Evolutionary conservation across 106 monocot species (phyloP).

Genomic region (Dendrobium nobile): DNA sequence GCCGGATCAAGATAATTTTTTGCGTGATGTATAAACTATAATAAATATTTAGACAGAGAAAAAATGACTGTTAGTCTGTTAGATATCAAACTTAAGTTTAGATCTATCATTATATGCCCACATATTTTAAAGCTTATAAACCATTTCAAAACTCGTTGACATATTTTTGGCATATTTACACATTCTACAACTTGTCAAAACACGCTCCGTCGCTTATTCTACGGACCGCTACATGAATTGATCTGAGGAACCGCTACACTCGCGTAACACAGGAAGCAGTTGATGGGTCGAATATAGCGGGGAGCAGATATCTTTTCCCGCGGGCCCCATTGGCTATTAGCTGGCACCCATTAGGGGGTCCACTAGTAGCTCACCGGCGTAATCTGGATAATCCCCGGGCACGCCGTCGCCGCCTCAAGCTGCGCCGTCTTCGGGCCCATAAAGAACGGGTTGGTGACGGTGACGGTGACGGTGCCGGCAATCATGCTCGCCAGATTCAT

Average conservation of each 20-base stretch:
- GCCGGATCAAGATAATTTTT: too few species aligned
- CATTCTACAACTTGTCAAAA: too few species aligned
- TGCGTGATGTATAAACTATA: too few species aligned
- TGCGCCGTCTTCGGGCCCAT: constrained; percentile 33
- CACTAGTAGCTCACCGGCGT: constrained; percentile 31
- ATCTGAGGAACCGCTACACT: neutral
- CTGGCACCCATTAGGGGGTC: constrained; percentile 35
- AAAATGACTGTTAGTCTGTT: too few species aligned
- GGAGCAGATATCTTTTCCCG: constrained; percentile 1
- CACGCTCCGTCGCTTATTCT: too few species aligned
- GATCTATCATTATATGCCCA: too few species aligned
- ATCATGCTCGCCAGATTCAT: constrained; percentile 47
- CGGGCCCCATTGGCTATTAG: constrained; percentile 34
- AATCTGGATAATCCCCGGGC: constrained; percentile 37
- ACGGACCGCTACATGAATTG: too few species aligned
- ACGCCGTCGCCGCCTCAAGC: constrained; percentile 49
- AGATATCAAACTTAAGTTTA: too few species aligned
- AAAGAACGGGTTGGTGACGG: constrained; percentile 32
- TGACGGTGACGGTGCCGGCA: constrained; percentile 35
- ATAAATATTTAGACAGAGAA: too few species aligned
- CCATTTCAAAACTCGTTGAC: too few species aligned
- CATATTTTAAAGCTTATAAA: too few species aligned
- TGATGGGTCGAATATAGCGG: constrained; percentile 5
- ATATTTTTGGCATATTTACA: too few species aligned
- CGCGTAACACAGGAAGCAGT: neutral